Percentiles rank a stretch among this genome's conserved stretches.
phyloP scores from a whole-genome alignment of 2,329 filamentous ascomycete species.

The Furcasterigmium sp. region DNA sequence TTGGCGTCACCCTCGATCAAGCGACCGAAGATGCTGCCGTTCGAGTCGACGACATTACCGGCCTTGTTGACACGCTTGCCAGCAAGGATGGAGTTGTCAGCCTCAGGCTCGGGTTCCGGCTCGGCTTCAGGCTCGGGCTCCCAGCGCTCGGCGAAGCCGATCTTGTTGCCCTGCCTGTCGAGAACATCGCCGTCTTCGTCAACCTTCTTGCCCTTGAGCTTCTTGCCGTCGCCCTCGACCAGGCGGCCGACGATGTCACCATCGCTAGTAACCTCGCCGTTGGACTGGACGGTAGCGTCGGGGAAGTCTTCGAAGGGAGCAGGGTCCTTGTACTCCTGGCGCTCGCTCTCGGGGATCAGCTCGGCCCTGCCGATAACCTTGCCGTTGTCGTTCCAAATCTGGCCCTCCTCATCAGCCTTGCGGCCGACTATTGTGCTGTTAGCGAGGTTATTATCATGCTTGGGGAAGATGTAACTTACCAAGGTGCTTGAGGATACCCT shows the following conservation, averaged over 20 bases:
- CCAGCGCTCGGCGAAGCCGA: conserved; percentile 65
- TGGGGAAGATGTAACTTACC: no score
- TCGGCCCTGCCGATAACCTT: conserved; percentile 64
- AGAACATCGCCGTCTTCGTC: conserved; percentile 66
- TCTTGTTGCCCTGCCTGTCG: conserved; percentile 60
- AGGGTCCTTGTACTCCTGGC: conserved; percentile 39
- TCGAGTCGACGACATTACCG: conserved; percentile 53
- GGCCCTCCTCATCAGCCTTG: conserved; percentile 59
- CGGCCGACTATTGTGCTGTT: conserved; percentile 39
- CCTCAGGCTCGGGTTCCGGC: conserved; percentile 42
- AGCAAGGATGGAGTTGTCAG: conserved; percentile 57
- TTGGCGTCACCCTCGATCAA: conserved; percentile 62
- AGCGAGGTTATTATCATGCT: no score
- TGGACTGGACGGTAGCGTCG: conserved; percentile 44
- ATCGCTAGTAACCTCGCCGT: conserved; percentile 47
- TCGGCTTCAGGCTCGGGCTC: conserved; percentile 41
- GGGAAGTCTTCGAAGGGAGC: conserved; percentile 56
- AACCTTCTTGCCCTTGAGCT: conserved; percentile 59
- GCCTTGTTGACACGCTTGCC: conserved; percentile 70
- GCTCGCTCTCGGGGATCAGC: conserved; percentile 52
- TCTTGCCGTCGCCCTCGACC: conserved; percentile 58
- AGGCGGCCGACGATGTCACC: conserved; percentile 55
- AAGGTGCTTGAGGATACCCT: conserved; percentile 59
- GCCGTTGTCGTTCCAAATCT: conserved; percentile 67
- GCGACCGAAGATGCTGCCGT: conserved; percentile 54